A percentile compares a stretch with the other conserved stretches of the same genome.
Evolutionary conservation across 768 basidiomycete species (phyloP).

Genomic region (Lyophyllum atratum): DNA sequence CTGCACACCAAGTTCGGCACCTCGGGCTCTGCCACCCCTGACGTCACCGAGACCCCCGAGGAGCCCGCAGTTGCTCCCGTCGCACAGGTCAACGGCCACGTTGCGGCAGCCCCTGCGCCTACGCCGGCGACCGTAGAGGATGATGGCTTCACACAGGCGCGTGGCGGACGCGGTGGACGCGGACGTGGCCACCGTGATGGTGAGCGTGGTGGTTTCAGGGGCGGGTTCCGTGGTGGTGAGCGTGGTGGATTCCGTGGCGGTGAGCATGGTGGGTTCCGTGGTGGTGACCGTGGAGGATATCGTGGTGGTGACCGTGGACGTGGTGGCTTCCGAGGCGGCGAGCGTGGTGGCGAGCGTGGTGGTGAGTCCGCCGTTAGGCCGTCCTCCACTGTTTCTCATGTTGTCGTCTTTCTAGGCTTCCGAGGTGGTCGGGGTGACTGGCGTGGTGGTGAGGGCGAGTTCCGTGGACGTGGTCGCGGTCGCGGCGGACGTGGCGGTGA

Average conservation of each 20-base stretch:
- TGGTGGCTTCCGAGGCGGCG: conserved; percentile 34
- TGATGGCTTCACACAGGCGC: conserved; percentile 61
- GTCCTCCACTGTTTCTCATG: neutral
- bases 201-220: conserved; percentile 28
- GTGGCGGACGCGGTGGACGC: conserved; percentile 47
- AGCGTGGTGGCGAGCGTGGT: conserved; percentile 41
- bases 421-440: conserved; percentile 47
- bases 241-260: conserved; percentile 50
- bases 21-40: conserved; percentile 72
- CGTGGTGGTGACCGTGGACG: neutral
- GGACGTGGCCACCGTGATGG: conserved; percentile 39
- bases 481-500: conserved; percentile 40
- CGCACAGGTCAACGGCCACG: conserved; percentile 31
- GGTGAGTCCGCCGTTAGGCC: conserved; percentile 21
- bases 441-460: conserved; percentile 45
- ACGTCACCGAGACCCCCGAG: conserved; percentile 27
- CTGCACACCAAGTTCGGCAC: conserved; percentile 78
- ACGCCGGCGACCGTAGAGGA: conserved; percentile 48
- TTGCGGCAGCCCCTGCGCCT: conserved; percentile 21
- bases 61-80: conserved; percentile 23
- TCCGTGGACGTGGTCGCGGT: conserved; percentile 45
- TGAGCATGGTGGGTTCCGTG: conserved; percentile 43
- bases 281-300: conserved; percentile 34
- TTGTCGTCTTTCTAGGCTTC: conserved; percentile 25
- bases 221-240: conserved; percentile 23